Percentiles rank a stretch among this genome's conserved stretches.
Conservation (phyloP, 805 yeast genomes). For the Schizosaccharomyces octosporus region DNA sequence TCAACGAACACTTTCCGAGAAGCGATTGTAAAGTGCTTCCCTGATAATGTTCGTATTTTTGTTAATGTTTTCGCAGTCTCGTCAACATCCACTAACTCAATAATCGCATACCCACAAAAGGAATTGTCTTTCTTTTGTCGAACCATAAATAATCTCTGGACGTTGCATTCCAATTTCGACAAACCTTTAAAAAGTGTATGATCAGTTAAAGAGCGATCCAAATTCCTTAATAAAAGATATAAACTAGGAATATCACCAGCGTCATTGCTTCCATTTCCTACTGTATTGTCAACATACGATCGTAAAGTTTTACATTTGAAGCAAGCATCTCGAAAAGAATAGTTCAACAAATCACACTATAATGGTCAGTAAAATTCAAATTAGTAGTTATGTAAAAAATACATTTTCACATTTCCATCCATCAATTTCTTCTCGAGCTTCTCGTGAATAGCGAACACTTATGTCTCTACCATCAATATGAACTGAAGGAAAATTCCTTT, state of each 20-base stretch:
- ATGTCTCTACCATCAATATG: neutral
- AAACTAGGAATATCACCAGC: neutral
- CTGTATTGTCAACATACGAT: too few relatives aligned
- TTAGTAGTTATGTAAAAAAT: neutral
- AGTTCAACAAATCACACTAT: neutral
- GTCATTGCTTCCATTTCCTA: neutral
- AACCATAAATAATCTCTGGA: neutral
- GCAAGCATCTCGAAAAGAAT: neutral
- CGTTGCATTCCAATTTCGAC: neutral
- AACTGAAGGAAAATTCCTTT: neutral
- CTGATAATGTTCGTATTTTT: neutral
- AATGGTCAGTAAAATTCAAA: neutral
- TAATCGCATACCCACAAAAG: neutral
- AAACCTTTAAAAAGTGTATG: neutral
- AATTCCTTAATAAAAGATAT: neutral
- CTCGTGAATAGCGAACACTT: neutral
- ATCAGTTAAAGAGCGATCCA: neutral
- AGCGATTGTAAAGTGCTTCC: neutral
- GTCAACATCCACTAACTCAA: neutral
- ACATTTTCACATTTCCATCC: neutral
- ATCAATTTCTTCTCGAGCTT: neutral
- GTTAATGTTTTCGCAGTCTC: neutral
- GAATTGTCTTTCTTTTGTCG: neutral
- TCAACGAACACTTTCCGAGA: neutral
- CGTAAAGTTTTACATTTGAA: neutral